These are phyloP conservation scores for Combretum micranthum DNA, from an alignment of 345 rosid genomes.

Conservation along the genomic window DNA sequence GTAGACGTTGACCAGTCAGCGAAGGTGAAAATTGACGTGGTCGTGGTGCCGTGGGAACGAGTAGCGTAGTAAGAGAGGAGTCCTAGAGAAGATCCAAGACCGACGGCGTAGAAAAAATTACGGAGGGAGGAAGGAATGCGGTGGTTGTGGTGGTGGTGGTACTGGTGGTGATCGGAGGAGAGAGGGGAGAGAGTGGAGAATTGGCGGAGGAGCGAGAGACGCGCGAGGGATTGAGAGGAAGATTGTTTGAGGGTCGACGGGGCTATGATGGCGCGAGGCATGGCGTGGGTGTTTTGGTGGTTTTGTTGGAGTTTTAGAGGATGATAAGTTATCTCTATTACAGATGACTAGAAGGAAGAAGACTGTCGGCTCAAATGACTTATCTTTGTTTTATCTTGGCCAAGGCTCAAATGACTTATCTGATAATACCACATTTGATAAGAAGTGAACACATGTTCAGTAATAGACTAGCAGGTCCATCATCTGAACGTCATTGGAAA, in stretches of 20 bases:
- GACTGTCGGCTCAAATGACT: no score
- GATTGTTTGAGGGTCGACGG: constrained; percentile 19
- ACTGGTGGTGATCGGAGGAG: constrained; percentile 17
- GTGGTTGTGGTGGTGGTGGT: constrained; percentile 10
- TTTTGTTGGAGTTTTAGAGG: constrained; percentile 20
- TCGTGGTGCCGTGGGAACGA: constrained; percentile 17
- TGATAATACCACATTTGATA: no score
- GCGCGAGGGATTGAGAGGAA: constrained; percentile 33
- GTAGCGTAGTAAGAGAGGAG: constrained; percentile 30
- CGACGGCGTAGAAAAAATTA: constrained; percentile 48
- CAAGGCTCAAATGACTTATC: no score
- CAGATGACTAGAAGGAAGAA: no score
- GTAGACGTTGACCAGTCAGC: constrained; percentile 33
- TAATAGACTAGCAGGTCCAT: no score
- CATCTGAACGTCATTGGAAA: no score
- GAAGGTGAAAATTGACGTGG: constrained; percentile 30
- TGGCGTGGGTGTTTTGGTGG: constrained; percentile 20
- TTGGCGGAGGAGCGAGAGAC: constrained; percentile 27
- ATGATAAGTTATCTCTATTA: background rate
- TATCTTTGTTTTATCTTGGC: no score
- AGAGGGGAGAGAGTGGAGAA: constrained; percentile 16
- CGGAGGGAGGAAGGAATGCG: constrained; percentile 8
- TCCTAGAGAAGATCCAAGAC: constrained; percentile 56
- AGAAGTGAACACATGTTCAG: no score
- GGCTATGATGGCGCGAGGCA: constrained; percentile 4